These are phyloP conservation scores for Adansonia gregorii DNA, from an alignment of 441 rosid genomes.

Conservation along the genomic window DNA sequence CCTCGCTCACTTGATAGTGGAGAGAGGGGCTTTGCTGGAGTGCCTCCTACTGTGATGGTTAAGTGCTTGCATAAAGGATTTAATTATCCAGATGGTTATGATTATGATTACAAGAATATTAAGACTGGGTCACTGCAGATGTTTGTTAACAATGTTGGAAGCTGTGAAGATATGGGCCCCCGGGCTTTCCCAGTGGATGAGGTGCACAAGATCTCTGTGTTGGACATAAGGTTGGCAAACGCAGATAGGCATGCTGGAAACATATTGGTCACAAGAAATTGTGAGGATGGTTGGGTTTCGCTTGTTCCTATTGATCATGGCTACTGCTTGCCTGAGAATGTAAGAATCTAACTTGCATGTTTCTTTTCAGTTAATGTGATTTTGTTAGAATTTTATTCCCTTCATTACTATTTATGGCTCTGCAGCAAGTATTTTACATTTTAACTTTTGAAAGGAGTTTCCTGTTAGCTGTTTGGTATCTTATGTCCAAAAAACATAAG, in stretches of 20 bases:
- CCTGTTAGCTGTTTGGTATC: not conserved
- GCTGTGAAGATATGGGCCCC: slow-evolving; percentile 81
- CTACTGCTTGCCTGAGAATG: slow-evolving; percentile 77
- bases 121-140: slow-evolving; percentile 77
- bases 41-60: slow-evolving; percentile 77
- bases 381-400: not conserved
- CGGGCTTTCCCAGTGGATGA: slow-evolving; percentile 60
- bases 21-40: slow-evolving; percentile 62
- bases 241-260: slow-evolving; percentile 82
- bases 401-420: not conserved
- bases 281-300: slow-evolving; percentile 44
- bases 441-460: not conserved
- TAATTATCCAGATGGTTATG: slow-evolving; percentile 62
- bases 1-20: slow-evolving; percentile 40
- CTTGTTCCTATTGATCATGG: slow-evolving; percentile 85
- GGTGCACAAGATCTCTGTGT: slow-evolving; percentile 73
- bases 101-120: slow-evolving; percentile 38
- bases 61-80: slow-evolving; percentile 70
- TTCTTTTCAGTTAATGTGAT: slow-evolving; percentile 10
- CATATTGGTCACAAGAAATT: slow-evolving; percentile 58
- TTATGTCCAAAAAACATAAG: not conserved
- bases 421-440: not conserved
- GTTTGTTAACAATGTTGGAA: slow-evolving; percentile 64
- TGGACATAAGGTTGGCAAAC: slow-evolving; percentile 80
- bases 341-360: slow-evolving; percentile 33